phyloP scores from a whole-genome alignment of 129 eudicot species.

The Arctium minus region DNA sequence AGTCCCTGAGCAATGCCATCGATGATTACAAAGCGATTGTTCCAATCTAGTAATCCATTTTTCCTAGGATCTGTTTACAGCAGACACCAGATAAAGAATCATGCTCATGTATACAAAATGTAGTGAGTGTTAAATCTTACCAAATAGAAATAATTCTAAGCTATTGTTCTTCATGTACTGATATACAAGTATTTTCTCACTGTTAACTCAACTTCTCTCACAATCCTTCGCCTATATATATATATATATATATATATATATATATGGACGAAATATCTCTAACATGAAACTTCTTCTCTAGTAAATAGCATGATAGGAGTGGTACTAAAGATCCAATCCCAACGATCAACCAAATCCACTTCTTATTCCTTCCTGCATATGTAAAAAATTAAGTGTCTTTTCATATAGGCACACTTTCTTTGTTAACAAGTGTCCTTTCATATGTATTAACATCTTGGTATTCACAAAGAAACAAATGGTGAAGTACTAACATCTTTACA shows the following conservation, averaged over 20 bases:
- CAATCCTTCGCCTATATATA: slow-evolving; percentile 24
- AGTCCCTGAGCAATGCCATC: slow-evolving; percentile 50
- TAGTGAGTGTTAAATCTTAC: slow-evolving; percentile 7
- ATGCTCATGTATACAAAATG: background rate
- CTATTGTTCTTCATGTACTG: slow-evolving; percentile 32
- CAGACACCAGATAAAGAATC: background rate
- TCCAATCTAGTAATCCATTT: slow-evolving; percentile 33
- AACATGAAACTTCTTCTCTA: slow-evolving; percentile 4
- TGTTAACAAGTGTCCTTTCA: no score
- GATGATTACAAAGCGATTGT: slow-evolving; percentile 24
- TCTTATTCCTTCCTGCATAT: background rate
- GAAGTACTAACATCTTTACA: no score
- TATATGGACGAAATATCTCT: background rate
- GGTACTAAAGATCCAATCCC: background rate
- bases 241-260: no score
- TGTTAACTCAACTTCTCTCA: slow-evolving; percentile 18
- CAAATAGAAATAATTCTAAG: slow-evolving; percentile 33
- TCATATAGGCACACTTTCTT: no score
- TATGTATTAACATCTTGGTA: no score
- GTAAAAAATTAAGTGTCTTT: background rate
- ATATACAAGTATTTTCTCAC: slow-evolving; percentile 33
- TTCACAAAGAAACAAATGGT: no score
- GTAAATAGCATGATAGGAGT: slow-evolving; percentile 9
- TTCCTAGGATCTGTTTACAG: slow-evolving; percentile 18
- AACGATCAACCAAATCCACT: slow-evolving; percentile 13